Evolutionary conservation across 768 basidiomycete genomes (phyloP), one percentile per base, ranked within the genome.

Genomic region (Trametes elegans): DNA sequence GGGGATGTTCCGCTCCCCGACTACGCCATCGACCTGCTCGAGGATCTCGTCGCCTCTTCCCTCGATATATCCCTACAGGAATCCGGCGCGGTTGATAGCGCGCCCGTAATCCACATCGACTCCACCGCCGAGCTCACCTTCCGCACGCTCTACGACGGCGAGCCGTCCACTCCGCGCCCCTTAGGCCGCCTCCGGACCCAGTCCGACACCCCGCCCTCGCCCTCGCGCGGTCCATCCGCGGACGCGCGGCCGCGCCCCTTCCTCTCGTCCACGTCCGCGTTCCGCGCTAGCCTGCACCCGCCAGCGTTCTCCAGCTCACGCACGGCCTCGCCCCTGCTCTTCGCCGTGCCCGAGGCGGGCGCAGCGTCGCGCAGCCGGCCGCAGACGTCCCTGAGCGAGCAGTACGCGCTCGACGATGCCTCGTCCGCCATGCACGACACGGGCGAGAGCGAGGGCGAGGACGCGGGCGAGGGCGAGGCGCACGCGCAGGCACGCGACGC

Each of bases 21-120:
- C 46, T 79, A 80, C 53, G 77, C 76, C 5, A 63, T 71, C 49
- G 69, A 75, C 58, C 74, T 80, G 38, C 67, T 79, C 48, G 71
- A 74, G 24, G 73, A 67, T 13, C 70, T 80, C 19, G 51, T 47
- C 24, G 40, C 54, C 1, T 48, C 48, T 27, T 42, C 44, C 6
- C 32, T 61, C 7, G 54, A 58, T 36, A 36, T 62, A 10, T 39
- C 57, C 0, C 57, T 59, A 24, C 42, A 29, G 11, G 38, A 43
- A 0, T 16, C 44, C 34, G 4, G 34, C 16, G 3, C 32, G 7
- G 38, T 16, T 32, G 39, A 47, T 14, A 11, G 18, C 32, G 9
- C 26, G 10, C 36, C 48, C 7, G 27, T 10, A 8, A 6, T 35
- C 7, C 32, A 27, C 23, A 21, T 32, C 19, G 39, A 23, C 5